Conservation (phyloP, 2,329 filamentous ascomycete genomes). For the Boeremia lycopersici region DNA sequence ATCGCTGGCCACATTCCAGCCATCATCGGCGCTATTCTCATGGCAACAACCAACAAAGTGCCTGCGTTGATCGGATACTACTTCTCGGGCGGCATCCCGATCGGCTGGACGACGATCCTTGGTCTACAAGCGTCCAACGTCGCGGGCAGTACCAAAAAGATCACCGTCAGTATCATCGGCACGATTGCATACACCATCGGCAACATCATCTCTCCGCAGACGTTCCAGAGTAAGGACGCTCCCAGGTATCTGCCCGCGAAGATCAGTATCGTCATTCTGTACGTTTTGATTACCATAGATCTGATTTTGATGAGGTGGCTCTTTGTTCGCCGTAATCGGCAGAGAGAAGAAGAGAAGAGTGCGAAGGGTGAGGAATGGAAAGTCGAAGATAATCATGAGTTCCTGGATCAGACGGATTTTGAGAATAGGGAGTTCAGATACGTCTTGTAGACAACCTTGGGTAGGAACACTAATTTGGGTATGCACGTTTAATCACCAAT, state of each 20-base stretch:
- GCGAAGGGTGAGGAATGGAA: slow-evolving; percentile 17
- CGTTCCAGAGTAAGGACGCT: slow-evolving; percentile 44
- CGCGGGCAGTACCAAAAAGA: slow-evolving; percentile 44
- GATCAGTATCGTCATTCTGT: slow-evolving; percentile 50
- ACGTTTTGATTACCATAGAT: slow-evolving; percentile 40
- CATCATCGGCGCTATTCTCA: slow-evolving; percentile 47
- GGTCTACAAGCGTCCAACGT: slow-evolving; percentile 41
- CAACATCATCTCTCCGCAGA: slow-evolving; percentile 53
- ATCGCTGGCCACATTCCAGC: slow-evolving; percentile 46
- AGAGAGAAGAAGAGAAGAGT: slow-evolving; percentile 19
- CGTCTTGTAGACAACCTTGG: slow-evolving; percentile 7
- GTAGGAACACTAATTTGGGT: not conserved
- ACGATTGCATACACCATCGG: slow-evolving; percentile 48
- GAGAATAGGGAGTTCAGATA: slow-evolving; percentile 30
- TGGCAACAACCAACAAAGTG: slow-evolving; percentile 48
- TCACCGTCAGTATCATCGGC: slow-evolving; percentile 43
- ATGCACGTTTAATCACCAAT: too few relatives aligned
- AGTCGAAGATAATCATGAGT: slow-evolving; percentile 25
- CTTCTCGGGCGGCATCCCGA: slow-evolving; percentile 47
- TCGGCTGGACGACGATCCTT: slow-evolving; percentile 49
- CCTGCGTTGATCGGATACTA: slow-evolving; percentile 35
- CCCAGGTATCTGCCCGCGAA: slow-evolving; percentile 45
- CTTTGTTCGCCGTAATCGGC: slow-evolving; percentile 22
- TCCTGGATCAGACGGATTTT: slow-evolving; percentile 26
- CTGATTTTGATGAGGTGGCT: slow-evolving; percentile 27